phyloP scores from a whole-genome alignment of 148 eudicot genomes.

The Cornus kousa region DNA sequence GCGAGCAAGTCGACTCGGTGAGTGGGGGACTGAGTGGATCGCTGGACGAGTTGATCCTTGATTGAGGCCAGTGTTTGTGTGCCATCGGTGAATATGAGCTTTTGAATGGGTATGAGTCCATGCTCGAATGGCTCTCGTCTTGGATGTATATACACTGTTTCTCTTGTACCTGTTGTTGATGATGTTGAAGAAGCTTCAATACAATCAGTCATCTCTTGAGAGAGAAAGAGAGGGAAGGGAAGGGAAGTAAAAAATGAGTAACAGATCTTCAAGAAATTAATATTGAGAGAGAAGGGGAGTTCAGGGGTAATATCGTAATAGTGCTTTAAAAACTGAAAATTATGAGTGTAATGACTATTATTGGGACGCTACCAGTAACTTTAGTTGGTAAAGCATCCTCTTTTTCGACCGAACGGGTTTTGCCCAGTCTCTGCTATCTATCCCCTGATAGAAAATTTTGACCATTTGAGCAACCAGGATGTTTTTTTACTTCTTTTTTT shows the following conservation, averaged over 20 bases:
- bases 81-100: slow-evolving; percentile 82
- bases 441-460: too few relatives aligned
- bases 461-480: too few relatives aligned
- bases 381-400: too few relatives aligned
- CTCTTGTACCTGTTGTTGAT: slow-evolving; percentile 17
- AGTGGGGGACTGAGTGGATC: slow-evolving; percentile 17
- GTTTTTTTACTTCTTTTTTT: too few relatives aligned
- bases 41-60: slow-evolving; percentile 49
- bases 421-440: too few relatives aligned
- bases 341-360: too few relatives aligned
- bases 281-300: not conserved
- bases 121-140: slow-evolving; percentile 89
- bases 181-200: slow-evolving; percentile 16
- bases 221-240: not conserved
- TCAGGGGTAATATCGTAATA: not conserved
- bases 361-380: too few relatives aligned
- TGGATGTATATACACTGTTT: slow-evolving; percentile 44
- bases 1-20: slow-evolving; percentile 41
- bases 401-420: too few relatives aligned
- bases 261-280: not conserved
- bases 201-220: slow-evolving; percentile 8
- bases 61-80: slow-evolving; percentile 52
- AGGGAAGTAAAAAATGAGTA: not conserved
- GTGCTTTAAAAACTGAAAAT: too few relatives aligned
- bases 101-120: slow-evolving; percentile 88